These are phyloP conservation scores for Cynara cardunculus DNA, from an alignment of 129 eudicot species.

Conservation along the genomic window DNA sequence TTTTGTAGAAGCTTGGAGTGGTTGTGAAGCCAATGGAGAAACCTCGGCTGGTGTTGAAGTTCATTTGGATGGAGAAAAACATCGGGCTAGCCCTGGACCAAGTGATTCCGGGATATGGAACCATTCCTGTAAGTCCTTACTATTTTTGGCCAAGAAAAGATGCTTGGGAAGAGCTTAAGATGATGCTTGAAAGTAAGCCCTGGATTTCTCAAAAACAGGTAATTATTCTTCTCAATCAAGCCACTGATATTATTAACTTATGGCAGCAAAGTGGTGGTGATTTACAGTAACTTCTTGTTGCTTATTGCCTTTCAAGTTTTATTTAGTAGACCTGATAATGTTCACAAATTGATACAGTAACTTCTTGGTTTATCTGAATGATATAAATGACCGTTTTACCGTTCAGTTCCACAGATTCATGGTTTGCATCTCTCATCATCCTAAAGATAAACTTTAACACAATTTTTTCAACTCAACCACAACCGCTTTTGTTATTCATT, in stretches of 20 bases:
- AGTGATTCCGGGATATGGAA: conserved; percentile 78
- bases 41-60: conserved; percentile 78
- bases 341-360: not conserved
- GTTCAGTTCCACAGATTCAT: no score
- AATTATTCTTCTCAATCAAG: conserved; percentile 81
- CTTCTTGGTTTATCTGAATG: not conserved
- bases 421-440: no score
- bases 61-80: conserved; percentile 94
- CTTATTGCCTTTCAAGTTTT: conserved; percentile 4
- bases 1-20: conserved; percentile 60
- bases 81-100: conserved; percentile 81
- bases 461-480: no score
- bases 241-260: conserved; percentile 85
- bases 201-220: conserved; percentile 82
- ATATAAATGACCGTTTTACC: no score
- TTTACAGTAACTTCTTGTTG: conserved; percentile 19
- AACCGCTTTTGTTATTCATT: no score
- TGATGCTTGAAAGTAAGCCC: conserved; percentile 79
- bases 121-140: conserved; percentile 85
- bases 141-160: conserved; percentile 96
- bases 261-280: conserved; percentile 83
- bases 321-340: not conserved
- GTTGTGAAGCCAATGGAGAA: conserved; percentile 75
- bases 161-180: conserved; percentile 92
- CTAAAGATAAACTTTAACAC: no score